Percentiles rank a stretch among this genome's conserved stretches.
Conservation (phyloP, 805 yeast species). For the Myxozyma vanderwaltii region DNA sequence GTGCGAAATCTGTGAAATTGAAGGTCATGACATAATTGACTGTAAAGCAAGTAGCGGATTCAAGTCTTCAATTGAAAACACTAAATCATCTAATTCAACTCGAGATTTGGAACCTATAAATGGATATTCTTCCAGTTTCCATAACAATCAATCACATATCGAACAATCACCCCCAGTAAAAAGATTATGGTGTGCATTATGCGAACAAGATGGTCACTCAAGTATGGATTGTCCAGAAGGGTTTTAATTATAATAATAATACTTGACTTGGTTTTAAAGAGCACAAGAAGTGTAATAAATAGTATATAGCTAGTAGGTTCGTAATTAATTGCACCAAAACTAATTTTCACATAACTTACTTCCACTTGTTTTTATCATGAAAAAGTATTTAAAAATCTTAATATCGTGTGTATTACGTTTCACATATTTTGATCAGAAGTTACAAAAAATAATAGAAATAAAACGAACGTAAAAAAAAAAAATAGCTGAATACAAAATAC, state of each 20-base stretch:
- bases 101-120: constrained; percentile 29
- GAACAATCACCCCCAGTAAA: constrained; percentile 82
- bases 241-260: neutral
- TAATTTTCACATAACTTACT: too few species aligned
- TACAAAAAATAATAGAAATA: neutral
- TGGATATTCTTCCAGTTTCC: neutral
- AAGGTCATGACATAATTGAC: constrained; percentile 33
- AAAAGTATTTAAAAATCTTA: neutral
- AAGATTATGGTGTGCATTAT: constrained; percentile 84
- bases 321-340: too few species aligned
- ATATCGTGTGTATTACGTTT: neutral
- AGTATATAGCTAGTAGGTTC: too few species aligned
- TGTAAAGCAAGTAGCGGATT: constrained; percentile 17
- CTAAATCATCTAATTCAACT: constrained; percentile 41
- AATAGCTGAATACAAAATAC: neutral
- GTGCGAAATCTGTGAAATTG: constrained; percentile 26
- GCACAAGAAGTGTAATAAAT: too few species aligned
- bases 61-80: constrained; percentile 1
- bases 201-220: constrained; percentile 88
- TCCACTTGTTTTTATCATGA: neutral
- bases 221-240: constrained; percentile 81
- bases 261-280: too few species aligned
- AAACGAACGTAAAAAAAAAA: neutral
- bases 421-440: neutral
- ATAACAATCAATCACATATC: constrained; percentile 33